phyloP scores from a whole-genome alignment of 1,139 yeast species.

The Debaryomyces udenii region DNA sequence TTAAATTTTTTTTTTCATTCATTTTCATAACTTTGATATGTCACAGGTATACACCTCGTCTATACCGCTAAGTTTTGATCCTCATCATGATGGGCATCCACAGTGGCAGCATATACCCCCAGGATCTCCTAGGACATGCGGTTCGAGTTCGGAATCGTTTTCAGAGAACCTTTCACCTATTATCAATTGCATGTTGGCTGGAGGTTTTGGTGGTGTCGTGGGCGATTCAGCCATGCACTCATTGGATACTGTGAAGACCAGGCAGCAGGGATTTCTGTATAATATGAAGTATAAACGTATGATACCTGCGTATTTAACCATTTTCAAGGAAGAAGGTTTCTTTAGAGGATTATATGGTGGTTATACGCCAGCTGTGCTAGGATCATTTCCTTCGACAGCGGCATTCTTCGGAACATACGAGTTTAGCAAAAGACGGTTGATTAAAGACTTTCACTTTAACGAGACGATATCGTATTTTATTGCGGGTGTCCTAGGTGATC shows the following conservation, averaged over 20 bases:
- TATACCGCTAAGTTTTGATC: conserved; percentile 44
- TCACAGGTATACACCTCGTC: conserved; percentile 41
- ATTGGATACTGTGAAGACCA: conserved; percentile 90
- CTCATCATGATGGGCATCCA: conserved; percentile 23
- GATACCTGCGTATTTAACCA: conserved; percentile 70
- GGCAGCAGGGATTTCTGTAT: conserved; percentile 90
- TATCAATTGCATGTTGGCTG: conserved; percentile 76
- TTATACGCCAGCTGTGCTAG: conserved; percentile 86
- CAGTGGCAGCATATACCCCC: conserved; percentile 10
- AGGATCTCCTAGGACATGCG: conserved; percentile 8
- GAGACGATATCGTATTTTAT: conserved; percentile 79
- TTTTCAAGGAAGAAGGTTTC: conserved; percentile 81
- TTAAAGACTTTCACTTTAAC: conserved; percentile 64
- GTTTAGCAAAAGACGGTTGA: conserved; percentile 68
- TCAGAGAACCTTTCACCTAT: conserved; percentile 40
- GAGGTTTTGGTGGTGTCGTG: conserved; percentile 92
- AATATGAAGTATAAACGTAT: conserved; percentile 67
- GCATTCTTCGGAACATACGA: conserved; percentile 92
- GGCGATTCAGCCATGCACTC: conserved; percentile 97
- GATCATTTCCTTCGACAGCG: conserved; percentile 92
- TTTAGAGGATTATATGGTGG: conserved; percentile 89
- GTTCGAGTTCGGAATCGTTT: conserved; percentile 2
- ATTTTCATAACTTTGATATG: conserved; percentile 19
- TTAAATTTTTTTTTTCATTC: not conserved
- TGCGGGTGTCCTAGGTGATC: conserved; percentile 90